Evolutionary conservation across 352 stramenopile species (phyloP), one percentile per base, ranked within the genome.

Genomic region (Blastocystis sp.): DNA sequence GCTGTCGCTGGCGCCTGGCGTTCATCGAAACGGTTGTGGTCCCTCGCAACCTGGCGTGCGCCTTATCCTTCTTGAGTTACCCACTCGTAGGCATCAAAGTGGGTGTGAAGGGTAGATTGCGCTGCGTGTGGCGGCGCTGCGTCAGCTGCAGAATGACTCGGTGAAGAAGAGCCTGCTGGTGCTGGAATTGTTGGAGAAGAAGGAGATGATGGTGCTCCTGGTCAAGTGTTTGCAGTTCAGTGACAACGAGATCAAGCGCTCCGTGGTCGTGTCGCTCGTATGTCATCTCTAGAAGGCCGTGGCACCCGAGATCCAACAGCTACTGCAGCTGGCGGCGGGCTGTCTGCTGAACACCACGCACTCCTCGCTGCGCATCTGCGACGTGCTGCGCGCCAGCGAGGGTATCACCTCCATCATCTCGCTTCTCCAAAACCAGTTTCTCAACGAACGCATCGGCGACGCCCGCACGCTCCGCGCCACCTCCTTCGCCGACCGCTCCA

Each of bases 261-360:
- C 19, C 0, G 74, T 84, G 28, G 21, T 23, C 56, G 41, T 52
- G 17, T n/a, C 0, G 21, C 14, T 7, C 34, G 28, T 0, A n/a
- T 52, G 38, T 84, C 5, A 84, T n/a, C n/a, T 38, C 11, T 53
- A 84, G 74, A n/a, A 52, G n/a, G 11, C 52, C 3, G 40, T 84
- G 14, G 53, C 74, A 14, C 23, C 2, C 3, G 74, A 84, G 19
- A 84, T 67, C 7, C 52, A 66, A 34, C 74, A 84, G 60, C 66
- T 84, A 14, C 23, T 84, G 5, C 74, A 69, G 0, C 65, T 84
- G 53, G 45, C 74, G 2, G 74, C 74, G 2, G 60, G 52, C 19
- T 84, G 74, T 69, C 17, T 84, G 53, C 28, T 84, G 45, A 84
- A 84, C 40, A 23, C 53, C 19, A 84, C 74, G n/a, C 74, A 84